Base-by-base conservation (phyloP, 2,329 filamentous ascomycete species). In the Aspergillus fructus region DNA sequence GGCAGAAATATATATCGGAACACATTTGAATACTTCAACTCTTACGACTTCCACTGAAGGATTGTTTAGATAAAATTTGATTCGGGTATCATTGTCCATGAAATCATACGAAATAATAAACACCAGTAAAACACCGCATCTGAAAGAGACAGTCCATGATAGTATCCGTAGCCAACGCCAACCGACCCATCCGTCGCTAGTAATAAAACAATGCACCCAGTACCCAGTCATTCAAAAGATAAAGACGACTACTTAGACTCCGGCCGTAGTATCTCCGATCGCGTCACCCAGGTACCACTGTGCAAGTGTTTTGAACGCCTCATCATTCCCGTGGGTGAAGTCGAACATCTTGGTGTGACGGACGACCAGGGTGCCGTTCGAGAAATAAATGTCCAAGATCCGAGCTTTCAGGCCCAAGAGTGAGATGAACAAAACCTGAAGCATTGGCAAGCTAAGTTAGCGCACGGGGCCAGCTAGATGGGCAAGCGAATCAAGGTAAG, bases 331-430 rank as follows among this genome's bases (percentile, higher is more conserved):
- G 3, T 37, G 34, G 34, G 34, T 37, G 34, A 37, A 37, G 15
- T 37, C 34, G 15, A 37, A n/a, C 34, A 37, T 37, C 34, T n/a
- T 37, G 6, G 34, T 37, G 34, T 13, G 34, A 37, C 34, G 34
- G 4, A 37, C 34, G 6, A 37, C 34, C 15, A 37, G 13, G 1
- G 34, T 37, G 12, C 6, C 15, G 13, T 37, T 37, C 1, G 34
- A 37, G 0, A 37, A 37, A 37, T 37, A 37, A n/a, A 37, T 0
- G 13, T 37, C 34, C 5, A 37, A 6, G 13, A 37, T n/a, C 6
- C 34, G 5, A n/a, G 34, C 34, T n/a, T n/a, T 37, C 3, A 37
- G 34, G 0, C 34, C 34, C 0, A 37, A 0, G 0, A 37, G 34
- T 3, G 34, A 37, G 13, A 37, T 37, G 2, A 37, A 15, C 34